These are phyloP conservation scores for Elaphomyces granulatus DNA, from an alignment of 495 filamentous ascomycete species.

Conservation along the genomic window DNA sequence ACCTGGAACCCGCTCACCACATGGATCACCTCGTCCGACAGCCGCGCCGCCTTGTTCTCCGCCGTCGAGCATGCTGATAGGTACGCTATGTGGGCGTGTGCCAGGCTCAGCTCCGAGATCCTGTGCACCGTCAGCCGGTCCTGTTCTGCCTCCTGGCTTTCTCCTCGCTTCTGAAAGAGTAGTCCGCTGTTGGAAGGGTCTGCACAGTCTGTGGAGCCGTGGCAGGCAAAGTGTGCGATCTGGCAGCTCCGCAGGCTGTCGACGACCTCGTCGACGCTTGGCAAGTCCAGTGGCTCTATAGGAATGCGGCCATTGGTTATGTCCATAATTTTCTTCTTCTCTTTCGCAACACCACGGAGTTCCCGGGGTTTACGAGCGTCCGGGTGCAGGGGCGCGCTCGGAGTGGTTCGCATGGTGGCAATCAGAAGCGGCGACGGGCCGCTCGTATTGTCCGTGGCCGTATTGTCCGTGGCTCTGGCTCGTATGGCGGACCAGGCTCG, in stretches of 20 bases:
- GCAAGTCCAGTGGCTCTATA: slow-evolving; percentile 4
- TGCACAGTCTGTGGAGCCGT: slow-evolving; percentile 8
- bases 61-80: slow-evolving; percentile 18
- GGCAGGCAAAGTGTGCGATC: slow-evolving; percentile 18
- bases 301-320: background rate
- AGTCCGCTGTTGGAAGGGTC: slow-evolving; percentile 13
- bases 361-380: no score
- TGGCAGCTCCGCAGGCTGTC: slow-evolving; percentile 6
- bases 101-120: slow-evolving; percentile 4
- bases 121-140: slow-evolving; percentile 8
- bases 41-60: slow-evolving; percentile 3
- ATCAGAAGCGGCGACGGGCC: slow-evolving; percentile 5
- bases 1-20: slow-evolving; percentile 20
- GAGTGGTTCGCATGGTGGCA: slow-evolving; percentile 12
- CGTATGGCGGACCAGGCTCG: no score
- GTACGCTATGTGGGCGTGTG: slow-evolving; percentile 14
- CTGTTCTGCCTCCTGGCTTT: background rate
- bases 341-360: background rate
- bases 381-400: slow-evolving; percentile 2
- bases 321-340: slow-evolving; percentile 1
- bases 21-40: slow-evolving; percentile 21
- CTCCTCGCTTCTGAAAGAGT: no score
- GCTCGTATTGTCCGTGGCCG: background rate
- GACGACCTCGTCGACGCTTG: slow-evolving; percentile 7
- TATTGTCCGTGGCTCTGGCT: no score